Evolutionary conservation across 371 early-diverging fungal species (phyloP), one percentile per base, ranked within the genome.

Genomic region (Sporodiniella umbellata): DNA sequence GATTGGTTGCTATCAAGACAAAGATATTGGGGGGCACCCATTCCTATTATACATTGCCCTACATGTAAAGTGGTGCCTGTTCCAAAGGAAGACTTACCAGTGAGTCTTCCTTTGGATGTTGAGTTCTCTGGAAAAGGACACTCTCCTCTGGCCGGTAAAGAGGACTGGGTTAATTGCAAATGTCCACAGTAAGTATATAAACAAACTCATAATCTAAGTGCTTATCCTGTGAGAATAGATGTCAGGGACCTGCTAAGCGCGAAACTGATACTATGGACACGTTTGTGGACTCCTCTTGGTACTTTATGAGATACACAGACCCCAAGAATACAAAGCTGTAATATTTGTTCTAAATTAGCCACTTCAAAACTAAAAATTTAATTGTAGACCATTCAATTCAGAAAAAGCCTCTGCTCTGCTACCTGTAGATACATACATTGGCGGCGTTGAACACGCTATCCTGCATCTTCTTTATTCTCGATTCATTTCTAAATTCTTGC

Each of bases 11-110:
- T 99, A 10, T 97, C 98, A 1, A 83, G 99, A 40, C 99, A 99
- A 70, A 83, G 99, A 24, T 95, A 94, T 61, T 99, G 99, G 99
- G 99, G 99, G 8, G 95, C 99, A 1, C 99, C 99, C 12, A 94
- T 99, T 33, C 99, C 99, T 3, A 82, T 99, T 18, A 78, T 96
- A 23, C 94, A 96, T 54, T 96, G 97, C 59, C 54, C 68, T 0
- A 58, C 61, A 15, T 96, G 97, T 64, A 85, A 93, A 69, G 67
- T 81, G 2, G 92, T 95, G 0, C 94, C 93, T 14, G 92, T 96
- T 0, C 92, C 94, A 0, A 79, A 83, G 38, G 51, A 75, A n/a
- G 83, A 94, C 8, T 69, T 96, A 2, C 95, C 95, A 0, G 90
- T 93, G 1, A 53, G 57, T 14, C 70, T 95, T 33, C 93, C 93